Evolutionary conservation across 371 early-diverging fungal genomes (phyloP), one percentile per base, ranked within the genome.

Genomic region (Conidiobolus incongruus): DNA sequence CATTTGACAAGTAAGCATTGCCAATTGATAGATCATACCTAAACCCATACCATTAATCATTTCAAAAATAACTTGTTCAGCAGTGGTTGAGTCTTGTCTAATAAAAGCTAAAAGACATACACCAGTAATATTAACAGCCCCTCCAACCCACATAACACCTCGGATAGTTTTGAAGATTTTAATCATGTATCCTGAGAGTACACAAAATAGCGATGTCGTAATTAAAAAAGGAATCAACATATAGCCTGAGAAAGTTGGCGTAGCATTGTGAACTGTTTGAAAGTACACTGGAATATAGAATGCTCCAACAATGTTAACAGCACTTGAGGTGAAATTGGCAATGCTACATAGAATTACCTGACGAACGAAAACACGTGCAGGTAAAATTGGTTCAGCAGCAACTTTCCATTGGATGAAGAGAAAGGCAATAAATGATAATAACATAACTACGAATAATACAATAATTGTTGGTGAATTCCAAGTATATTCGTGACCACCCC

Each of bases 211-310:
- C 7, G 54, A 43, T 13, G 54, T 51, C 8, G 50, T 53, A n/a
- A 68, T 13, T 31, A 79, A 61, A 32, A 77, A 54, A 2, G 82
- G 78, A 33, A 85, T 59, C 36, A 72, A 52, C 35, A 71, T 60
- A 33, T 77, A 49, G n/a, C 85, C 85, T 28, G 79, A 62, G 1
- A 50, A 19, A 1, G 65, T 68, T 12, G 69, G 65, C 5, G 60
- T 47, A 16, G 29, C 19, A 4, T 28, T 20, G 4, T 60, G 52
- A 35, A 63, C 59, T 29, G 61, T 48, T 44, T 66, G 68, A 55
- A 68, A 75, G 35, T 62, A 70, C 21, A 70, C 36, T 2, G 81
- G 71, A 8, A 75, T 60, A 53, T 77, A 80, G 50, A 75, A 87
- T 7, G 80, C 49, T 10, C 72, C 61, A 16, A 69, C 66, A 38